Conservation (phyloP, 805 yeast species). For the Blastobotrys parvus region DNA sequence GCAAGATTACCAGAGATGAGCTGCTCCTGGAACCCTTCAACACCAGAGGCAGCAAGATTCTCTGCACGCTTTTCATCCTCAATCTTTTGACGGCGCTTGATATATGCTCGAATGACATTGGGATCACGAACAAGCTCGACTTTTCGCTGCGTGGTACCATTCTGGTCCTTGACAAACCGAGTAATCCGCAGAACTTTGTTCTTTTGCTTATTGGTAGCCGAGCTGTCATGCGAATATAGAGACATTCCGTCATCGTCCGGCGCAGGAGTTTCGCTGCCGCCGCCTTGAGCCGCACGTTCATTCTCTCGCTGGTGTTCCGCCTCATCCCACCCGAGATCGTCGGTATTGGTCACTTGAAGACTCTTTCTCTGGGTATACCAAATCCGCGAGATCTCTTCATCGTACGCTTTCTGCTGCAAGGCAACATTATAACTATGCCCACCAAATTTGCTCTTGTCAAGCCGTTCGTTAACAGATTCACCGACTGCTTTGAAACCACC, state of each 20-base stretch:
- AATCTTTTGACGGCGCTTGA: slow-evolving; percentile 58
- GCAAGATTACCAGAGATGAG: slow-evolving; percentile 52
- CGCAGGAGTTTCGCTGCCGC: slow-evolving; percentile 2
- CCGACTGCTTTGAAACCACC: slow-evolving; percentile 64
- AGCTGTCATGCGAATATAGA: slow-evolving; percentile 21
- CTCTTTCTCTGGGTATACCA: slow-evolving; percentile 80
- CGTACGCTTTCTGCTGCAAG: slow-evolving; percentile 82
- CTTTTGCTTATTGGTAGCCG: slow-evolving; percentile 20
- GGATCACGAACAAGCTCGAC: slow-evolving; percentile 78
- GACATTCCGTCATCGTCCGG: slow-evolving; percentile 29
- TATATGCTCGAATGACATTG: slow-evolving; percentile 75
- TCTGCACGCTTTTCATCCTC: slow-evolving; percentile 53
- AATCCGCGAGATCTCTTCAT: slow-evolving; percentile 76
- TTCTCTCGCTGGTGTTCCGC: slow-evolving; percentile 22
- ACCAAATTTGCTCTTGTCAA: slow-evolving; percentile 38
- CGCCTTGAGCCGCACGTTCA: neutral
- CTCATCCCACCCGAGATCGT: slow-evolving; percentile 29
- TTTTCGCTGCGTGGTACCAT: slow-evolving; percentile 77
- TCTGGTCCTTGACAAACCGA: slow-evolving; percentile 71
- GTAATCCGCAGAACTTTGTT: slow-evolving; percentile 53
- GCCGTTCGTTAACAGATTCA: slow-evolving; percentile 31
- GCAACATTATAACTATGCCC: slow-evolving; percentile 76
- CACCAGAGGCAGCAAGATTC: neutral
- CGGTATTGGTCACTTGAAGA: slow-evolving; percentile 37
- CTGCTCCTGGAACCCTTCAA: neutral